Evolutionary conservation across 1,139 yeast genomes (phyloP), one percentile per base, ranked within the genome.

Genomic region (Blastobotrys illinoisensis): DNA sequence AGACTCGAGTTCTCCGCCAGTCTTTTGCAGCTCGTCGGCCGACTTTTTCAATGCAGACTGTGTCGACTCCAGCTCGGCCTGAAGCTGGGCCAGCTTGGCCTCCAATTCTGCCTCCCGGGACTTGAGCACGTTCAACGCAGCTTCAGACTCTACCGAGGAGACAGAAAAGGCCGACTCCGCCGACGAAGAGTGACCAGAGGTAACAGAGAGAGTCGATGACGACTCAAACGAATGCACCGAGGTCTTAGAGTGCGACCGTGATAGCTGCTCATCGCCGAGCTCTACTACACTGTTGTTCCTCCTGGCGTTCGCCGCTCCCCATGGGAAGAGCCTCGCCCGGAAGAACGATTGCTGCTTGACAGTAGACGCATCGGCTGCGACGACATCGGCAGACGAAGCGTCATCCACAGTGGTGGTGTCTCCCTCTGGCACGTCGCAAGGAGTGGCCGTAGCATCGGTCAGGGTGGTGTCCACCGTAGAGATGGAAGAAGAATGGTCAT

Each of bases 41-140:
- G 40, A 32, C 16, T 13, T 32, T 32, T 32, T 6, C 16, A 32
- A 11, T 13, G 61, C 60, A 32, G 49, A 48, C 51, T 48, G 46
- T 40, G 61, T 21, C 46, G 58, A 47, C 44, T 54, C 54, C 46
- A 59, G 47, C 54, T 57, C 51, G 47, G 55, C 52, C 49, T 60
- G 60, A 44, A 59, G 46, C 20, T 56, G 56, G 5, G 11, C 11
- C 16, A 32, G 40, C 40, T 32, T 32, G 16, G 40, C 14, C 16
- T 32, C 40, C 40, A 32, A n/a, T 5, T 32, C 40, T n/a, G 16
- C 40, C 40, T 32, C 40, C 14, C 40, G 40, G 40, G 40, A n/a
- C 40, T n/a, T 32, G 40, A 32, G 40, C 40, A 32, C 16, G 40
- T 5, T 11, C 40, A n/a, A 11, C 40, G 40, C 7, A 11, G 40